Evolutionary conservation across 1,139 yeast species (phyloP).

Genomic region (Scheffersomyces segobiensis): DNA sequence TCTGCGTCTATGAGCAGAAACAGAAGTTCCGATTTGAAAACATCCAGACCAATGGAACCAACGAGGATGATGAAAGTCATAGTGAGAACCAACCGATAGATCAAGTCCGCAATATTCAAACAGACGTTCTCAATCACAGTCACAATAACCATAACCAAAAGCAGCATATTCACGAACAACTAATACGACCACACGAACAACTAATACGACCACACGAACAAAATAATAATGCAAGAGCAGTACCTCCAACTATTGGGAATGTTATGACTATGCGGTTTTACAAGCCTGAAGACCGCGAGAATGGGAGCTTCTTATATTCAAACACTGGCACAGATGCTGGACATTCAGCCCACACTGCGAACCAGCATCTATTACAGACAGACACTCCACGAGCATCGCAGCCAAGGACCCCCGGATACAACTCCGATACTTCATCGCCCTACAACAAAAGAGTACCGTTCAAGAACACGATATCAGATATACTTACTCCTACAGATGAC

Average conservation of each 20-base stretch:
- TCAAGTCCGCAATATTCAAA: background rate
- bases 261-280: background rate
- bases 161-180: background rate
- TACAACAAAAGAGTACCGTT: conserved; percentile 9
- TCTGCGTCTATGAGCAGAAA: conserved; percentile 44
- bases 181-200: background rate
- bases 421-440: background rate
- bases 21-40: conserved; percentile 31
- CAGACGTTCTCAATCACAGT: background rate
- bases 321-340: background rate
- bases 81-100: background rate
- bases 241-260: background rate
- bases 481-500: conserved; percentile 19
- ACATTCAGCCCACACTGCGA: background rate
- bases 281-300: background rate
- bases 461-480: conserved; percentile 31
- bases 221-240: background rate
- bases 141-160: background rate
- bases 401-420: background rate
- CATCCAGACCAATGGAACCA: background rate
- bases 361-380: background rate
- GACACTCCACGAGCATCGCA: background rate
- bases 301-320: background rate
- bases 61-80: background rate
- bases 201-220: background rate